Base-by-base conservation (phyloP, 179 eudicot species). In the Heliamphora ciliata region DNA sequence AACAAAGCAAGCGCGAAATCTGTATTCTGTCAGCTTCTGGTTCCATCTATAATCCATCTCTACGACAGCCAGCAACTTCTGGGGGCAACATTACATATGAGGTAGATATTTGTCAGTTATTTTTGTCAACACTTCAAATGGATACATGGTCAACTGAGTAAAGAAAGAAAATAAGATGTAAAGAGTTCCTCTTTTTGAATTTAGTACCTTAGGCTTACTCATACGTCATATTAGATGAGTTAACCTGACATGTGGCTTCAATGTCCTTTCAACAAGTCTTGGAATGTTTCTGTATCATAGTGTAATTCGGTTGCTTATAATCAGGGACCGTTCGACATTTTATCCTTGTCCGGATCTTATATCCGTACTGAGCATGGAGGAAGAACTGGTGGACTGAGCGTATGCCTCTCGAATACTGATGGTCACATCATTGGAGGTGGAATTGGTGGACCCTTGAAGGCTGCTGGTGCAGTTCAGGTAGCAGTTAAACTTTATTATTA, bases 391-490 rank as follows among this genome's bases (percentile, higher is more conserved):
- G 98, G 94, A 8, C 84, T 93, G 44, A 89, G 97, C 84, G 92
- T 91, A 17, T 92, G 91, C 80, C 89, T 93, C 58, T 84, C 88
- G 76, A 86, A 86, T 77, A 65, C 86, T 56, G 88, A 90, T 81
- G 96, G 98, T 17, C 92, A 91, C 76, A 89, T 93, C 52, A 86
- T 93, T 76, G 98, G 98, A 56, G 98, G 98, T 78, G 93, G 92
- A 15, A 88, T 93, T 59, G 90, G 92, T 82, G 97, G 98, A 47
- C 92, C 96, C 75, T 81, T 93, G n/a, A 86, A 86, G 81, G 98
- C 98, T 84, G 93, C 94, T 69, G 97, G 98, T 14, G 92, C 98
- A 17, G 91, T 93, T 18, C 91, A 92, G 97, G 98, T 92, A 87
- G 40, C n/a, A 44, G 59, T 70, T 79, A 31, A 31, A 68, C 24